Conservation (phyloP, 805 yeast genomes). For the Candida oleophila region DNA sequence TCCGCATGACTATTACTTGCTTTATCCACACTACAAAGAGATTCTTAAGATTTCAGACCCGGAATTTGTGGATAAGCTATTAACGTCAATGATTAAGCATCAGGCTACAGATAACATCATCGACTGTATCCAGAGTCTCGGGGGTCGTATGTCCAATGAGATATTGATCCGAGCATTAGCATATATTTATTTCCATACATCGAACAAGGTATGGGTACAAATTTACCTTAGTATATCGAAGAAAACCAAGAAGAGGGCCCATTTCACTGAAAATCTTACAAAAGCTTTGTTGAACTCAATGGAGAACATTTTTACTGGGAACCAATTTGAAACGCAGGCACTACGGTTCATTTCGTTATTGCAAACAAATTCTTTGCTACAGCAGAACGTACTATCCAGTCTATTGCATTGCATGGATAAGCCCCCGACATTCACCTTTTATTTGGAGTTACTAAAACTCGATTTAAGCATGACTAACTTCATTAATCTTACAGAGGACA, state of each 20-base stretch:
- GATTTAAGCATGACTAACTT: not conserved
- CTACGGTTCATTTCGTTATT: not conserved
- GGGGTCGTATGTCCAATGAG: not conserved
- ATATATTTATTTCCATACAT: not conserved
- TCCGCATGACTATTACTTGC: not conserved
- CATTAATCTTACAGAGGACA: not conserved
- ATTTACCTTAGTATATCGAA: not conserved
- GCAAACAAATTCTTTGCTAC: not conserved
- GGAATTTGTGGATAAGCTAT: not conserved
- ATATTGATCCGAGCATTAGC: not conserved
- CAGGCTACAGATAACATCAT: not conserved
- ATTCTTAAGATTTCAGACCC: not conserved
- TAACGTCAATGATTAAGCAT: not conserved
- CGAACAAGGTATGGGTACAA: not conserved
- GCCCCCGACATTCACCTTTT: not conserved
- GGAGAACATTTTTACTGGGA: not conserved
- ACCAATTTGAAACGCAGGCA: not conserved
- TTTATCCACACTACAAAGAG: not conserved
- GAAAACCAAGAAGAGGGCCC: not conserved
- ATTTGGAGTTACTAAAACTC: not conserved
- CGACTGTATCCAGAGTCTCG: not conserved
- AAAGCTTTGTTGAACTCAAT: not conserved
- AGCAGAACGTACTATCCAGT: not conserved
- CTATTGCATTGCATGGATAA: not conserved
- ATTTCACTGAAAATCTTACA: not conserved